These are phyloP conservation scores for Ogataea chonburiensis DNA, from an alignment of 805 yeast species.

Conservation along the genomic window DNA sequence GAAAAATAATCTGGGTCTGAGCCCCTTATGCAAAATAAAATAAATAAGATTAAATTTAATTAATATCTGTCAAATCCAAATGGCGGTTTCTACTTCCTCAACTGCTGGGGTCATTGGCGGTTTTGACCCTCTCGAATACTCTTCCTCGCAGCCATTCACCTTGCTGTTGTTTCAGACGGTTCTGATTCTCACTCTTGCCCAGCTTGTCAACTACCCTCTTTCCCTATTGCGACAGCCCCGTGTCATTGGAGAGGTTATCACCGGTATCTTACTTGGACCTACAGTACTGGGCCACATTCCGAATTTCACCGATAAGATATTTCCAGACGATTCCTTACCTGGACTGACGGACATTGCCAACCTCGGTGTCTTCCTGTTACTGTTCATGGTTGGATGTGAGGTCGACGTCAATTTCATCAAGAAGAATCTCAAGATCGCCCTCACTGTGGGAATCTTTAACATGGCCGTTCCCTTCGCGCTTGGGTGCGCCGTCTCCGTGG, in stretches of 20 bases:
- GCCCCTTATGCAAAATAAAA: background rate
- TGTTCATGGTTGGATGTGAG: slow-evolving; percentile 77
- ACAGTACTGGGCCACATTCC: slow-evolving; percentile 73
- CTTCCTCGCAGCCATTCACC: slow-evolving; percentile 59
- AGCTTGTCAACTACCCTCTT: slow-evolving; percentile 58
- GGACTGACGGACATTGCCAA: slow-evolving; percentile 69
- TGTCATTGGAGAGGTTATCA: slow-evolving; percentile 78
- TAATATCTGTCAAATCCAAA: no score
- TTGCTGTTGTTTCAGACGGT: slow-evolving; percentile 69
- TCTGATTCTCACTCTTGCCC: slow-evolving; percentile 58
- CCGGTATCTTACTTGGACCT: slow-evolving; percentile 77
- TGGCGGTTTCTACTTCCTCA: slow-evolving; percentile 12
- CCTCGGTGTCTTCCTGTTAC: slow-evolving; percentile 68
- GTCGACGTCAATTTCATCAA: slow-evolving; percentile 67
- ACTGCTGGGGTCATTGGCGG: slow-evolving; percentile 71
- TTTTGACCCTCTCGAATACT: slow-evolving; percentile 62
- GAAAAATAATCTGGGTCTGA: no score
- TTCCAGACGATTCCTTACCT: slow-evolving; percentile 62
- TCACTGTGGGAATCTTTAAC: slow-evolving; percentile 66
- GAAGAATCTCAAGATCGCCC: slow-evolving; percentile 58
- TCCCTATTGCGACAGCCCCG: slow-evolving; percentile 67
- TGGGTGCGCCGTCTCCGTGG: slow-evolving; percentile 70
- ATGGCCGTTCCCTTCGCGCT: slow-evolving; percentile 80
- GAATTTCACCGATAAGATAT: slow-evolving; percentile 59
- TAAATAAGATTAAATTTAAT: no score